phyloP scores from a whole-genome alignment of 805 yeast genomes.

The Monosporozyma solicola region DNA sequence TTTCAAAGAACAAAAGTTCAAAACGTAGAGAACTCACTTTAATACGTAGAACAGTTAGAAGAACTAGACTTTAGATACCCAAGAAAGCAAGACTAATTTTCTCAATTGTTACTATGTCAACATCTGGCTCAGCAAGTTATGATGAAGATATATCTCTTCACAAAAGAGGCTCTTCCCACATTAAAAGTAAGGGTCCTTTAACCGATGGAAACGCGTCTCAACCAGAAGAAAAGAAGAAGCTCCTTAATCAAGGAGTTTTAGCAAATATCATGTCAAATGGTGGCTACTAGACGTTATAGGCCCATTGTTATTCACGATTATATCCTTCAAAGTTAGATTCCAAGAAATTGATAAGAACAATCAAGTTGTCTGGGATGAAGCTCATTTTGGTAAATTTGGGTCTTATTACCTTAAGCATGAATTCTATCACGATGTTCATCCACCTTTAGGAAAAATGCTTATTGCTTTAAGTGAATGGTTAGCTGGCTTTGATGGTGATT shows the following conservation, averaged over 20 bases:
- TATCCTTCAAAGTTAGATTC: conserved; percentile 68
- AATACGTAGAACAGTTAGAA: background rate
- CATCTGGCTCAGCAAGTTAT: background rate
- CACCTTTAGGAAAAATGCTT: conserved; percentile 91
- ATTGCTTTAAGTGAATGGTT: conserved; percentile 81
- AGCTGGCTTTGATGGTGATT: conserved; percentile 81
- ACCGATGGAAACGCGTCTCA: background rate
- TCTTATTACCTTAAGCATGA: conserved; percentile 82
- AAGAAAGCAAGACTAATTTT: background rate
- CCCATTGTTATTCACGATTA: conserved; percentile 52
- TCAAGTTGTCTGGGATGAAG: conserved; percentile 94
- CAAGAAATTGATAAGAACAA: conserved; percentile 63
- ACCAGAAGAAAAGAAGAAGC: background rate
- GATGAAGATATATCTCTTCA: background rate
- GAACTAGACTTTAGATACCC: background rate
- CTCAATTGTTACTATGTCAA: background rate
- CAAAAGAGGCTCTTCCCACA: background rate
- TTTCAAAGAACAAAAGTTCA: background rate
- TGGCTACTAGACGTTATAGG: conserved; percentile 3
- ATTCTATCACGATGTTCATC: conserved; percentile 94
- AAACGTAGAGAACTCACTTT: background rate
- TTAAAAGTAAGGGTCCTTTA: background rate
- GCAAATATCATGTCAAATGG: background rate
- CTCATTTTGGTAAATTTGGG: conserved; percentile 96
- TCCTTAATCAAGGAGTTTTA: background rate